These are phyloP conservation scores for Tulasnella sp. DNA, from an alignment of 768 basidiomycete species.

Conservation along the genomic window DNA sequence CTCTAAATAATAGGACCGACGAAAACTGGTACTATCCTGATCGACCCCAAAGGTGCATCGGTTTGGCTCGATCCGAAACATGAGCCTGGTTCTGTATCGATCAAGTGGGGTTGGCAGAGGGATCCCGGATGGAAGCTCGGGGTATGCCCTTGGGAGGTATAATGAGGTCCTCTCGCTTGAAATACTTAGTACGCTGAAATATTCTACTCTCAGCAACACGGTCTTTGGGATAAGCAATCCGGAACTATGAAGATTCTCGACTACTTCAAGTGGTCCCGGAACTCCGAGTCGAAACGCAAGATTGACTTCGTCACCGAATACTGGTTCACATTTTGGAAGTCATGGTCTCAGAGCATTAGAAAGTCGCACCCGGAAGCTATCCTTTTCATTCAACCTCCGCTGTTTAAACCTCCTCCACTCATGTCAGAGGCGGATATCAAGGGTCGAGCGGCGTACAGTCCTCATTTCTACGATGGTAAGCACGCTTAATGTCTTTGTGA, in stretches of 20 bases:
- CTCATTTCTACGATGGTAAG: constrained; percentile 86
- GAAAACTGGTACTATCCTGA: constrained; percentile 68
- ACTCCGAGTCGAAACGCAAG: constrained; percentile 29
- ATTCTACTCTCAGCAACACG: constrained; percentile 51
- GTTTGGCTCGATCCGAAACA: constrained; percentile 70
- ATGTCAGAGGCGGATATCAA: constrained; percentile 58
- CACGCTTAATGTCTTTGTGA: background rate
- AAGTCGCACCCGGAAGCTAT: constrained; percentile 77
- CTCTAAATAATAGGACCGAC: constrained; percentile 64
- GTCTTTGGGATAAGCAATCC: constrained; percentile 78
- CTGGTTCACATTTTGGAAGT: constrained; percentile 72
- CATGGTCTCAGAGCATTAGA: constrained; percentile 63
- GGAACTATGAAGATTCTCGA: constrained; percentile 70
- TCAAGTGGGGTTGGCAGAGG: constrained; percentile 84
- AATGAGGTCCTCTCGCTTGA: background rate
- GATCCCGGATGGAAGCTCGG: constrained; percentile 73
- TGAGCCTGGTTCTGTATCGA: constrained; percentile 57
- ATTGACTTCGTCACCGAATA: constrained; percentile 77
- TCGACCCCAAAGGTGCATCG: constrained; percentile 81
- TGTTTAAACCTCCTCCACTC: constrained; percentile 78
- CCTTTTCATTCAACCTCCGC: constrained; percentile 86
- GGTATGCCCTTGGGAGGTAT: constrained; percentile 77
- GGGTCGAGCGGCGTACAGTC: constrained; percentile 71
- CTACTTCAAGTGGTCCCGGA: constrained; percentile 68
- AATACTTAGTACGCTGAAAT: background rate